Base-by-base conservation (phyloP, 805 yeast genomes). In the Metschnikowia kofuensis region DNA sequence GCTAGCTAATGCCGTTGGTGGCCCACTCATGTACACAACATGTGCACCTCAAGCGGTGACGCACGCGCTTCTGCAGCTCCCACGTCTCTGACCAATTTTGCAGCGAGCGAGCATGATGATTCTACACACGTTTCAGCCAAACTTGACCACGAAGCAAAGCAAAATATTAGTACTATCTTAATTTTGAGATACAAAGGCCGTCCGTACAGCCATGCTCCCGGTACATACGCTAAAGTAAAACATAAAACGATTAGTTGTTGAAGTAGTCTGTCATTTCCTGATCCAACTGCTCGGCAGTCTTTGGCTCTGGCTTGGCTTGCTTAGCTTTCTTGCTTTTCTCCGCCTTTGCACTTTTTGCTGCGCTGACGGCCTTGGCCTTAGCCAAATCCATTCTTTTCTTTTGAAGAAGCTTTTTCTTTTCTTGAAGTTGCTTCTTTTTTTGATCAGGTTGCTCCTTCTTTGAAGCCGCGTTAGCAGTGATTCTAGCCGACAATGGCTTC, bases 201-300 rank as follows among this genome's bases (percentile, higher is more conserved):
- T 8, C 2, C 12, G 8, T 8, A 10, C 14, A n/a, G 36, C 36
- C 36, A 34, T 35, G 7, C 10, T 35, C 30, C 36, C 21, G 32
- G 21, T 37, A 44, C 26, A 31, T 26, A 32, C 31, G 14, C 15
- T 1, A 4, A 28, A 13, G 15, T 9, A 7, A 31, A 32, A 10
- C 14, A 11, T 15, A 32, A 12, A 16, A n/a, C 29, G 37, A 32
- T 45, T 50, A 57, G 56, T 57, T 75, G 54, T 82, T 83, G 61
- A 92, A 91, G 75, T 92, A 92, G 66, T 91, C 98, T 54, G 90
- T 87, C 99, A 94, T 92, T 75, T 92, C 98, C 67, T 91, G 96
- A 72, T 94, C 99, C 65, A 92, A 82, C 72, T 94, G 92, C 68
- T 88, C 98, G 55, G 87, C 77, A 45, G 96, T 83, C 80, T 90